A percentile compares a stretch with the other conserved stretches of the same genome.
These are phyloP conservation scores for Aphanomyces euteiches DNA, from an alignment of 352 stramenopile genomes.

Conservation along the genomic window DNA sequence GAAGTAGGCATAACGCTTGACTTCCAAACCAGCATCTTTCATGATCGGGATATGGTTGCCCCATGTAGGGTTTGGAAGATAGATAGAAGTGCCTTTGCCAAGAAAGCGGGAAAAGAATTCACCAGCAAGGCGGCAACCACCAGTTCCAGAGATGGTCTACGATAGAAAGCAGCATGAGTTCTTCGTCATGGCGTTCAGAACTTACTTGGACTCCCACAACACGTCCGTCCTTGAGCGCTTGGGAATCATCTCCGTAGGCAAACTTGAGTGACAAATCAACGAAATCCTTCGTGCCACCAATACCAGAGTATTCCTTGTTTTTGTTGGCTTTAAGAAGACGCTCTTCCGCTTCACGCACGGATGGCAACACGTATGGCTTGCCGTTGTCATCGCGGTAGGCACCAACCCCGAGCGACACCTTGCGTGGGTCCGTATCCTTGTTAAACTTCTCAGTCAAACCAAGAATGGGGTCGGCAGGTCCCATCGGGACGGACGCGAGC, in stretches of 20 bases:
- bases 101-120: constrained; percentile 93
- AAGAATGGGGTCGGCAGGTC: constrained; percentile 95
- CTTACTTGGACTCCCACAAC: constrained; percentile 91
- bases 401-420: constrained; percentile 98
- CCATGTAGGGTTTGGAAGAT: constrained; percentile 99
- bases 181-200: neutral
- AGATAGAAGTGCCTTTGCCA: constrained; percentile 88
- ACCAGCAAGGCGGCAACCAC: constrained; percentile 93
- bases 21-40: constrained; percentile 78
- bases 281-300: constrained; percentile 95
- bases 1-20: constrained; percentile 83
- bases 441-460: constrained; percentile 91
- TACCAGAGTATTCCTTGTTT: constrained; percentile 98
- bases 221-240: constrained; percentile 85
- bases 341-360: constrained; percentile 95
- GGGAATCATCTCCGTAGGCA: constrained; percentile 94
- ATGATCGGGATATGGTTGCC: constrained; percentile 98
- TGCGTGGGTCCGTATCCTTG: constrained; percentile 91
- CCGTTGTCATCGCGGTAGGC: constrained; percentile 95
- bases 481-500: constrained; percentile 89
- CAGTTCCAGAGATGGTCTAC: constrained; percentile 97
- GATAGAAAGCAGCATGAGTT: constrained; percentile 8
- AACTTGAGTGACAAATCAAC: constrained; percentile 94
- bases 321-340: constrained; percentile 89
- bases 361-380: constrained; percentile 95